Evolutionary conservation across 2,329 filamentous ascomycete species (phyloP).

Genomic region (Botryosphaeria dothidea): DNA sequence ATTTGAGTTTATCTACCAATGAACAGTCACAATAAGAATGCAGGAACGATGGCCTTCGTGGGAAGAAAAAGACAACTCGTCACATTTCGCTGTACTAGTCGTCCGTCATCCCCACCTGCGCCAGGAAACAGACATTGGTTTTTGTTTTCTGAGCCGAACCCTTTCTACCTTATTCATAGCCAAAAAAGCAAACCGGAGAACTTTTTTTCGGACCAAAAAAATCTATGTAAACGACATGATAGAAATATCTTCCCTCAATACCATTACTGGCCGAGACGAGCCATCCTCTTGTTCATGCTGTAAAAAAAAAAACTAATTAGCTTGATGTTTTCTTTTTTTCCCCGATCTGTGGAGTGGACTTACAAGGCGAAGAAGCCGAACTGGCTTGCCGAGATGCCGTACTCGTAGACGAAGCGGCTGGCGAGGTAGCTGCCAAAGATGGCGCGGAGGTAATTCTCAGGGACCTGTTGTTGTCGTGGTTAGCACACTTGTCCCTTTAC

Average conservation of each 20-base stretch:
- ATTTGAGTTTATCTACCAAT: too few relatives aligned
- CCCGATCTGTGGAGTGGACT: background rate
- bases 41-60: too few relatives aligned
- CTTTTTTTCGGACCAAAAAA: background rate
- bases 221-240: background rate
- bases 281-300: conserved; percentile 20
- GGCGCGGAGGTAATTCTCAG: conserved; percentile 85
- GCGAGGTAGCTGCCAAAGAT: conserved; percentile 97
- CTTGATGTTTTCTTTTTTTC: too few relatives aligned
- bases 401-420: conserved; percentile 93
- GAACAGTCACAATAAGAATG: too few relatives aligned
- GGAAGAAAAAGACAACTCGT: background rate
- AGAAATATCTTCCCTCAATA: background rate
- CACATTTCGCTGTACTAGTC: background rate
- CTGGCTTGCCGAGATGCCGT: conserved; percentile 87
- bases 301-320: background rate
- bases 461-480: conserved; percentile 59
- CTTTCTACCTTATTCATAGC: too few relatives aligned
- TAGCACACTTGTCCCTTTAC: too few relatives aligned
- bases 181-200: background rate
- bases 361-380: conserved; percentile 96
- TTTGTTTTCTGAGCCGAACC: too few relatives aligned
- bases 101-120: too few relatives aligned
- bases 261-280: conserved; percentile 1
- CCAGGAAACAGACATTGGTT: too few relatives aligned